Evolutionary conservation across 768 basidiomycete genomes (phyloP), one percentile per base, ranked within the genome.

Genomic region (Mycena crocata): DNA sequence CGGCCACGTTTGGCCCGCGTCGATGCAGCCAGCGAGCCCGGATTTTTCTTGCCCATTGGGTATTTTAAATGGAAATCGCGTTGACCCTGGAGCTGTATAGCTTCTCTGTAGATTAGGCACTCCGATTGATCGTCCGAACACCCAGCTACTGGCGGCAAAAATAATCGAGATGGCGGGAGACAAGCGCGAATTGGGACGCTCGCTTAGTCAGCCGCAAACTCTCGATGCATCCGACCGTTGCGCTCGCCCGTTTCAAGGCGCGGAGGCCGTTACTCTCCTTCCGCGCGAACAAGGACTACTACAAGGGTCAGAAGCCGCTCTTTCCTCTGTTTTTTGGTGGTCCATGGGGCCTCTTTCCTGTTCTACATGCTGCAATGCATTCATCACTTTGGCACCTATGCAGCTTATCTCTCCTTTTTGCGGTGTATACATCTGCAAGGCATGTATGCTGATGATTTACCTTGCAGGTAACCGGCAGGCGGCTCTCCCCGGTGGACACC

Each of bases 281-380:
- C 77, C 81, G 90, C 50, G 97, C 88, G 19, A 98, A 98, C 82
- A 99, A 98, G 74, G 95, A 99, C 75, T 98, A 85, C 76, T 98
- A 98, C 85, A 99, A 99, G 80, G 97, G 97, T 92, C 9, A n/a
- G 79, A 68, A 39, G 9, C 21, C n/a, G 26, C 3, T 30, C 32
- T 24, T 46, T 58, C 34, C 42, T 37, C 44, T 19, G 23, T 23
- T 52, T 30, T 49, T 37, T 32, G 19, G 24, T 50, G 34, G 14
- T 19, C 63, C 32, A 9, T 10, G 31, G 6, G n/a, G 17, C 23
- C n/a, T n/a, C n/a, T n/a, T n/a, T n/a, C n/a, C n/a, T n/a, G n/a
- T n/a, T n/a, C n/a, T n/a, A n/a, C n/a, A n/a, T n/a, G n/a, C n/a
- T n/a, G n/a, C n/a, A n/a, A n/a, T n/a, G n/a, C n/a, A n/a, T n/a